Evolutionary conservation across 352 stramenopile species (phyloP), one percentile per base, ranked within the genome.

Genomic region (Globisporangium apiculatum): DNA sequence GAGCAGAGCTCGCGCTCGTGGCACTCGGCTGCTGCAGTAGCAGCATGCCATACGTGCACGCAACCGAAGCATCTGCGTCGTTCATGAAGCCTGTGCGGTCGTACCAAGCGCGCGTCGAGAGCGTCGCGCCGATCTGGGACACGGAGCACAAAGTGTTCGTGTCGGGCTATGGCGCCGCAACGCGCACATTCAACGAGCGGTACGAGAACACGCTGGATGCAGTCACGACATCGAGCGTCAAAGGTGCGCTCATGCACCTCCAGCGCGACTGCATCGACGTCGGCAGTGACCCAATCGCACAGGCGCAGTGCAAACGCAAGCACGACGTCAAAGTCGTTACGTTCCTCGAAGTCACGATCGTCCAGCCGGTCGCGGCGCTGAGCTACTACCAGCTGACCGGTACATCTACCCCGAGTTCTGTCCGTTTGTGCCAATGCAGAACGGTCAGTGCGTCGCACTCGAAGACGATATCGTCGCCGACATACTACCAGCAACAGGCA

Each of bases 361-460:
- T 66, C 42, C 77, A 90, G 60, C 71, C 80, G 10, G 75, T 72
- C 51, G 61, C 67, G 3, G 72, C 80, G n/a, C 60, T 90, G 18
- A 79, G 77, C 46, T 77, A 87, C 58, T 88, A 87, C 53, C 71
- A 86, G 49, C 51, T 51, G 65, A 79, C 54, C 68, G 67, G 41
- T 86, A 75, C 50, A 72, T 79, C 50, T 88, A 86, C 60, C 80
- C 75, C 0, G 79, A 89, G 58, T 87, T 86, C 51, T 87, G 79
- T 53, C 76, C 79, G 1, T 89, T 87, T 57, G 76, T 86, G 45
- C 68, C 66, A n/a, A 80, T 89, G 68, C 58, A 79, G 62, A 62
- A 75, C 17, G 79, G 76, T 46, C 65, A 75, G 61, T 89, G 79
- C 51, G 62, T 68, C 48, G 68, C 70, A 48, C 61, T 68, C 10